phyloP scores from a whole-genome alignment of 305 asterid genomes.

The Solanum hybrid region DNA sequence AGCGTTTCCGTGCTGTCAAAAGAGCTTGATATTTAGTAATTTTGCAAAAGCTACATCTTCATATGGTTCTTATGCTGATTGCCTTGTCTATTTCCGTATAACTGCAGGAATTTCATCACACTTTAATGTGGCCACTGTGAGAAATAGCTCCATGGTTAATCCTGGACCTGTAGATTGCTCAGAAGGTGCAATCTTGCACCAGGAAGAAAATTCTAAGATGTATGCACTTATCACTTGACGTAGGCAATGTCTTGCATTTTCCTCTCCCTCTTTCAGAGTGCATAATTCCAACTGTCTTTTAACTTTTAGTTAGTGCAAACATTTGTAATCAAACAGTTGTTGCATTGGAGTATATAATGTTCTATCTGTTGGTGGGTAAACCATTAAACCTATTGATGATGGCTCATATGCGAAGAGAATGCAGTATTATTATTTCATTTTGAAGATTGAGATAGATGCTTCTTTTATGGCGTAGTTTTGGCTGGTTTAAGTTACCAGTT shows the following conservation, averaged over 20 bases:
- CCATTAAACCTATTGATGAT: neutral
- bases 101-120: constrained; percentile 27
- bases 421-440: neutral
- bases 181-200: constrained; percentile 26
- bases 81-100: neutral
- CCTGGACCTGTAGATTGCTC: constrained; percentile 30
- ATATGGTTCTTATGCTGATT: neutral
- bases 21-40: neutral
- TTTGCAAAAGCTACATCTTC: neutral
- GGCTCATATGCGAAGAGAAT: neutral
- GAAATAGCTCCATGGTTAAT: constrained; percentile 36
- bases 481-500: neutral
- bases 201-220: constrained; percentile 50
- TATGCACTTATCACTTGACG: constrained; percentile 17
- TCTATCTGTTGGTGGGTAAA: neutral
- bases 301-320: neutral
- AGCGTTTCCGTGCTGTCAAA: neutral
- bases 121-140: constrained; percentile 17
- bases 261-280: constrained; percentile 4
- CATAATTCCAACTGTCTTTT: neutral
- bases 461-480: neutral
- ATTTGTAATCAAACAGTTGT: neutral
- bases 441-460: neutral
- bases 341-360: neutral
- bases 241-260: constrained; percentile 6